Evolutionary conservation across 805 yeast species (phyloP).

Genomic region (Pichia cephalocereana): DNA sequence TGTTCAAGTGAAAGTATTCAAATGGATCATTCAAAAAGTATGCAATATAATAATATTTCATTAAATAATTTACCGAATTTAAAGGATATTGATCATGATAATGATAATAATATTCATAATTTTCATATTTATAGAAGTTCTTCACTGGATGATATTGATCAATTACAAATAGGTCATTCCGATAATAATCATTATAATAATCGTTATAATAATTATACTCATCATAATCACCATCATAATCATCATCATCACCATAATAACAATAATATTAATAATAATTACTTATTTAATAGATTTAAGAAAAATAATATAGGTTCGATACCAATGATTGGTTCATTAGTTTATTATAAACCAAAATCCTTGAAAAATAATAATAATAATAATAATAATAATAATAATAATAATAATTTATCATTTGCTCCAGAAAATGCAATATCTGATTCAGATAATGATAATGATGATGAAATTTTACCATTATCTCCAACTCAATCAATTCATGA

Average conservation of each 20-base stretch:
- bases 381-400: background rate
- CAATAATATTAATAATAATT: no score
- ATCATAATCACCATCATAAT: no score
- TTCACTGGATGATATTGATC: conserved; percentile 5
- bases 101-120: background rate
- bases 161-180: background rate
- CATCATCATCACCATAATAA: no score
- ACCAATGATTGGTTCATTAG: conserved; percentile 24
- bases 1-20: no score
- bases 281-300: no score
- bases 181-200: background rate
- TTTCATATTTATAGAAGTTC: background rate
- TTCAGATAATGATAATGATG: background rate
- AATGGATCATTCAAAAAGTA: background rate
- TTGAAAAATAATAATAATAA: background rate
- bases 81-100: background rate
- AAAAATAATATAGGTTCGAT: conserved; percentile 12
- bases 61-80: no score
- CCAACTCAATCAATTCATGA: background rate
- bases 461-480: no score
- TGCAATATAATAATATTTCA: background rate
- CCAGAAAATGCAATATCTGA: background rate
- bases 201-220: no score
- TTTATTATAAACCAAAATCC: conserved; percentile 16
- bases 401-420: background rate